phyloP scores from a whole-genome alignment of 805 yeast species.

The Blastobotrys terrestris region DNA sequence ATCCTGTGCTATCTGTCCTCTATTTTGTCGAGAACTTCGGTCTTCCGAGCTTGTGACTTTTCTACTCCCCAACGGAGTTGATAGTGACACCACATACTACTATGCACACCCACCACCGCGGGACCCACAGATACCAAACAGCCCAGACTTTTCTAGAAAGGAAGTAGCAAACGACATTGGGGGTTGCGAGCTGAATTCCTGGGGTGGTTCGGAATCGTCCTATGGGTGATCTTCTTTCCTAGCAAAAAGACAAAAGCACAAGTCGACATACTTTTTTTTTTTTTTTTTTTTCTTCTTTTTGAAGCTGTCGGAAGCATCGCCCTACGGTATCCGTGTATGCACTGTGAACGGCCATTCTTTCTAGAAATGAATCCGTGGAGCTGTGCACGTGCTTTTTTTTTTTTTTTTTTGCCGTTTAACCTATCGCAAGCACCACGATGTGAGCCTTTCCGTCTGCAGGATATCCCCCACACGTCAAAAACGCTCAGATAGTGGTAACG shows the following conservation, averaged over 20 bases:
- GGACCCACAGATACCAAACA: neutral
- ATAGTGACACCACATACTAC: neutral
- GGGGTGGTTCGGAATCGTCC: neutral
- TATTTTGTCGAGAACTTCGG: too few relatives aligned
- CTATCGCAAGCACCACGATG: too few relatives aligned
- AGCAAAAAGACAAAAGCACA: neutral
- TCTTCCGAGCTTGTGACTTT: neutral
- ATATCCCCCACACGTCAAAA: too few relatives aligned
- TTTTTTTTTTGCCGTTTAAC: too few relatives aligned
- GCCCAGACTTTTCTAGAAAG: too few relatives aligned
- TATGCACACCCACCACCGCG: neutral
- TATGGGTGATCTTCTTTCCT: neutral
- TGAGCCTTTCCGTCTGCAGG: too few relatives aligned
- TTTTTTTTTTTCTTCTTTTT: neutral
- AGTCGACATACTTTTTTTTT: too few relatives aligned
- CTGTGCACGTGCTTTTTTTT: too few relatives aligned
- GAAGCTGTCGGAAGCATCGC: neutral
- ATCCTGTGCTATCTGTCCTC: neutral
- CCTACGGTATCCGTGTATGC: neutral
- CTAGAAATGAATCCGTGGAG: neutral
- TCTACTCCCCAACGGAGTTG: too few relatives aligned
- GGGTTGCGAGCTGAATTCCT: too few relatives aligned
- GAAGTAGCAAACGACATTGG: too few relatives aligned
- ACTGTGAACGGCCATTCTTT: neutral
- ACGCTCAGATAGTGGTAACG: too few relatives aligned